These are phyloP conservation scores for Penicillium lividum DNA, from an alignment of 495 filamentous ascomycete genomes.

Conservation along the genomic window DNA sequence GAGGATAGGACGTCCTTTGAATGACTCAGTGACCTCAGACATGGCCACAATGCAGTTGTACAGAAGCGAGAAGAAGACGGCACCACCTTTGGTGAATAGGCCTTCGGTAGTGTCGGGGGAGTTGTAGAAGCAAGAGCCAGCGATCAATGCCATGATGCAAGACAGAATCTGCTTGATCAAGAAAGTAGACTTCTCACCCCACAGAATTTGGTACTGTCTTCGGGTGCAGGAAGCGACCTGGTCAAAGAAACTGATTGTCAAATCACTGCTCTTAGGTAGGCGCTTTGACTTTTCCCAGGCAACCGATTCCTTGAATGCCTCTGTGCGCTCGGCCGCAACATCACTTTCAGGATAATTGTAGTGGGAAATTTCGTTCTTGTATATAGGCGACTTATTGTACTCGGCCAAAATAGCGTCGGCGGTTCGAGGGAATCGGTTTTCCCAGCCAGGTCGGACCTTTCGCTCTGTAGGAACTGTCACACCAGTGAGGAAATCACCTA, in stretches of 20 bases:
- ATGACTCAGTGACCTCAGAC: constrained; percentile 69
- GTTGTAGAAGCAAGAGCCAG: constrained; percentile 43
- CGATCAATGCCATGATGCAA: constrained; percentile 37
- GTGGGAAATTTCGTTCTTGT: neutral
- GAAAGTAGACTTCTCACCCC: constrained; percentile 60
- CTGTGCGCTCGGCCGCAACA: constrained; percentile 32
- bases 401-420: neutral
- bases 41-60: constrained; percentile 73
- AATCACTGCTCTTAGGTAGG: constrained; percentile 42
- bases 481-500: constrained; percentile 71
- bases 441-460: constrained; percentile 61
- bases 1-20: constrained; percentile 66
- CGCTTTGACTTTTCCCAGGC: constrained; percentile 40
- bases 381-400: neutral
- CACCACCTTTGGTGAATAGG: constrained; percentile 53
- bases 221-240: constrained; percentile 56
- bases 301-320: constrained; percentile 49
- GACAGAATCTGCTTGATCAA: constrained; percentile 55
- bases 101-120: constrained; percentile 37
- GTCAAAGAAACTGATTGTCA: constrained; percentile 56
- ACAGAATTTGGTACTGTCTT: constrained; percentile 58
- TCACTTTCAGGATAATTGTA: neutral
- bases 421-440: constrained; percentile 66
- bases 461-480: constrained; percentile 73
- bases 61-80: constrained; percentile 67